These are phyloP conservation scores for Rostrohypoxylon terebratum DNA, from an alignment of 495 filamentous ascomycete genomes.

Conservation along the genomic window DNA sequence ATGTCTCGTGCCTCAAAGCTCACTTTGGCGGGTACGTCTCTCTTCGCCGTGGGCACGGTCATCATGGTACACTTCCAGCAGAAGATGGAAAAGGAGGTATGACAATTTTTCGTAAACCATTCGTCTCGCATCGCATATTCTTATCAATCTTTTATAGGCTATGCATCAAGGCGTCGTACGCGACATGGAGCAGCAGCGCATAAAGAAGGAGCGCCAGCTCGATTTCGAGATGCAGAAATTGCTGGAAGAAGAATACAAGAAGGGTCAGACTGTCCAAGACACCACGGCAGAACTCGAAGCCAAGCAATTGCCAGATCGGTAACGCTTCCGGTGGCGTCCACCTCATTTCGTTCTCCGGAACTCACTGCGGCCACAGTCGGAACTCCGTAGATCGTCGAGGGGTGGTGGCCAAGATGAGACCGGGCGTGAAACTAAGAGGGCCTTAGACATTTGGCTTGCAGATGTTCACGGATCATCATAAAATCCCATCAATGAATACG, in stretches of 20 bases:
- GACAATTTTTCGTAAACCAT: neutral
- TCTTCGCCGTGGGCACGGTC: slow-evolving; percentile 80
- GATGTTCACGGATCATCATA: neutral
- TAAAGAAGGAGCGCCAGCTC: slow-evolving; percentile 87
- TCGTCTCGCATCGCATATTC: neutral
- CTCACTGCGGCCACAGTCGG: no score
- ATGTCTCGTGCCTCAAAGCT: slow-evolving; percentile 94
- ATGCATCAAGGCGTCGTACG: slow-evolving; percentile 97
- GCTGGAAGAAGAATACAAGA: slow-evolving; percentile 90
- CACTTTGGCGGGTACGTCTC: slow-evolving; percentile 80
- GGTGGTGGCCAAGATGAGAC: neutral
- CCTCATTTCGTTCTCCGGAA: neutral
- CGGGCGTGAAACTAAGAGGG: neutral
- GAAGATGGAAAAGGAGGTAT: slow-evolving; percentile 84
- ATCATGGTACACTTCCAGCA: slow-evolving; percentile 91
- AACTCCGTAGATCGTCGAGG: neutral
- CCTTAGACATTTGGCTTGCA: neutral
- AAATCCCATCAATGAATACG: no score
- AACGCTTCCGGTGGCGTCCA: neutral
- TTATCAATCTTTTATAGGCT: slow-evolving; percentile 65
- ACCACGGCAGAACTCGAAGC: slow-evolving; percentile 45
- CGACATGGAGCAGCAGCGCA: slow-evolving; percentile 91
- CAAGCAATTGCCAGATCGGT: slow-evolving; percentile 43
- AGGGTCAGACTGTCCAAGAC: slow-evolving; percentile 73
- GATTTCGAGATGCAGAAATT: slow-evolving; percentile 93